Evolutionary conservation across 2,329 filamentous ascomycete species (phyloP), one percentile per base, ranked within the genome.

Genomic region (Aureobasidium sp.): DNA sequence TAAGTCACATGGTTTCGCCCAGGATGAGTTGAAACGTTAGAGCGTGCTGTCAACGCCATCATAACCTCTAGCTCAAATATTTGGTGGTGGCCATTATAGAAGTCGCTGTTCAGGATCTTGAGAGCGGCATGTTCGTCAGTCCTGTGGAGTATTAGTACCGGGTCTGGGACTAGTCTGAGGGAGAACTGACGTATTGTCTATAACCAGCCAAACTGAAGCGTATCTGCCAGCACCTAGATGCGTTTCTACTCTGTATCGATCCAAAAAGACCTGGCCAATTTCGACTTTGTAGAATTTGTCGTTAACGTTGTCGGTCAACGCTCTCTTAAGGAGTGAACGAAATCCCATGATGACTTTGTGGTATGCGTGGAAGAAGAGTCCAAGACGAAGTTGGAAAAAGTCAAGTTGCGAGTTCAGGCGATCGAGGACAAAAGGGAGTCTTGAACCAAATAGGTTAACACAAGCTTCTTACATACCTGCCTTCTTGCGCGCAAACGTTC

Each of bases 141-240:
- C 20, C 62, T 63, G 27, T 6, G 7, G 3, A 1, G 12, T 42
- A 17, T 60, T 26, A 60, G 26, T 36, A 34, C 7, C 13, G 9
- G 13, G 27, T 3, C 15, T 34, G 9, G 6, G 1, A n/a, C 20
- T 23, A 9, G 34, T 3, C 17, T 13, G 12, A 13, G 37, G 26
- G 36, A n/a, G 10, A 3, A 56, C 62, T 27, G 20, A 63, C 62
- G 44, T 26, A 12, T 20, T 41, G 73, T 73, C 64, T 69, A 68
- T 66, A 71, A 73, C 68, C 73, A 76, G 63, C 74, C 74, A 48
- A 68, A 67, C 65, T 68, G 68, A 75, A 72, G 65, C 77, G 70
- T 61, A 77, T 5, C 70, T 69, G 58, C 73, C 74, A 66, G 68
- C 70, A 29, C 73, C 74, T 37, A 77, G 59, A 66, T 76, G 76